These are phyloP conservation scores for Candida dajiaensis DNA, from an alignment of 805 yeast species.

Conservation along the genomic window DNA sequence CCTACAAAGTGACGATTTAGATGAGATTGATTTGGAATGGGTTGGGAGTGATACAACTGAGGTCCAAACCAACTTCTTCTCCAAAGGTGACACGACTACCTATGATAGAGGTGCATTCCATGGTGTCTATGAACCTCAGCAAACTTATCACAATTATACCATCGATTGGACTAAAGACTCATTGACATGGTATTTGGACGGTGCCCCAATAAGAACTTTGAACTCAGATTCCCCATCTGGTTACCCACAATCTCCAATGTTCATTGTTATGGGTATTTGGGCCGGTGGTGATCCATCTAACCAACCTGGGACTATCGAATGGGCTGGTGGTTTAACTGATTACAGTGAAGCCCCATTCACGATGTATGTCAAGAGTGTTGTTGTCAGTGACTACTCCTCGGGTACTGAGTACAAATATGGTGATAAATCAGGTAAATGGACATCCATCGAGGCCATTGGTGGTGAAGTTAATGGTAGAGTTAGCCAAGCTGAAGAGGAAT, in stretches of 20 bases:
- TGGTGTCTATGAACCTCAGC: conserved; percentile 48
- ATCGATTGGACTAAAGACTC: conserved; percentile 74
- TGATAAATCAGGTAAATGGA: conserved; percentile 53
- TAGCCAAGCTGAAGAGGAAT: conserved; percentile 38
- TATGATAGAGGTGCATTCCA: conserved; percentile 80
- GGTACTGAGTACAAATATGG: conserved; percentile 53
- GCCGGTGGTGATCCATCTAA: conserved; percentile 75
- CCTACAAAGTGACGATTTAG: conserved; percentile 77
- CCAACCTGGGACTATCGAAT: conserved; percentile 62
- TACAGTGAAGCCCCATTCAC: conserved; percentile 61
- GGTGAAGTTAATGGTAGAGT: conserved; percentile 61
- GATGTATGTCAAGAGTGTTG: conserved; percentile 54
- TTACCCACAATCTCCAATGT: conserved; percentile 91
- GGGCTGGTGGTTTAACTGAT: conserved; percentile 79
- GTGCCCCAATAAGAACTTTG: conserved; percentile 59
- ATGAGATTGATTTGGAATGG: conserved; percentile 88
- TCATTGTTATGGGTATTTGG: conserved; percentile 63
- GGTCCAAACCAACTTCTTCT: conserved; percentile 74
- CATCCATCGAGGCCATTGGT: conserved; percentile 48
- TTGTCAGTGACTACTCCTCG: conserved; percentile 64
- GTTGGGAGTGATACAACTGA: conserved; percentile 73
- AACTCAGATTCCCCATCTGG: conserved; percentile 51
- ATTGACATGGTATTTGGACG: conserved; percentile 71
- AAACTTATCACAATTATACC: conserved; percentile 67
- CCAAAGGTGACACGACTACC: conserved; percentile 72